Evolutionary conservation across 345 rosid species (phyloP).

Genomic region (Dovyalis caffra): DNA sequence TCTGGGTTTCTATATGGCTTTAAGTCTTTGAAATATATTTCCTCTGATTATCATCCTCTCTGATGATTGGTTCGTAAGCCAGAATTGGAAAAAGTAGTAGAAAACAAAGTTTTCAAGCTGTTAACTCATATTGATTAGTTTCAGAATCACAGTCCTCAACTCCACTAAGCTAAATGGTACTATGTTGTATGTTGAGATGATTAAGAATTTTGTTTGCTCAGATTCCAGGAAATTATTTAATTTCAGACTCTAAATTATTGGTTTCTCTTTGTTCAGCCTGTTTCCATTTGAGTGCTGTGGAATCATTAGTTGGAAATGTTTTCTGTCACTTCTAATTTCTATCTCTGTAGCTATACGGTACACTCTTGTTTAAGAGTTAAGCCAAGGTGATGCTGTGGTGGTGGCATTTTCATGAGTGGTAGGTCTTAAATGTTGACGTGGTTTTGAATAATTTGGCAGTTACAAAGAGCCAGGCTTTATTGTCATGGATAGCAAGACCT

Average conservation of each 20-base stretch:
- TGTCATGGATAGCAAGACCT: slow-evolving; percentile 30
- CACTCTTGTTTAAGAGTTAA: neutral
- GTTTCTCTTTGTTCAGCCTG: neutral
- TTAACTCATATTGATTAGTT: neutral
- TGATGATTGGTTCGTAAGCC: neutral
- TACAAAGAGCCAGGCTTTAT: slow-evolving; percentile 4
- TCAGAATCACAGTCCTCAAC: neutral
- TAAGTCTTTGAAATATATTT: neutral
- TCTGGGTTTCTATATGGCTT: too few species aligned
- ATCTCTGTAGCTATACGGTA: neutral
- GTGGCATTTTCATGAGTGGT: neutral
- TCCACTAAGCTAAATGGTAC: neutral
- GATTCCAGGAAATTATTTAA: neutral
- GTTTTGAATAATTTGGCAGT: neutral
- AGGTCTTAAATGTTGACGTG: neutral
- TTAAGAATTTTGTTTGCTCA: neutral
- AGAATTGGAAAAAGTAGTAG: neutral
- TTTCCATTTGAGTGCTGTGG: neutral
- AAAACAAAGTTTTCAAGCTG: neutral
- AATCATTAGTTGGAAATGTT: neutral
- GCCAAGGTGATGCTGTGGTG: neutral
- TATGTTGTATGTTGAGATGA: neutral
- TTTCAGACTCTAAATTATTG: neutral
- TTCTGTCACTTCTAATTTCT: neutral
- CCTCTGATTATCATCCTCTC: neutral